A percentile compares a stretch with the other conserved stretches of the same genome.
Evolutionary conservation across 768 basidiomycete genomes (phyloP).

Genomic region (Suillus sp.): DNA sequence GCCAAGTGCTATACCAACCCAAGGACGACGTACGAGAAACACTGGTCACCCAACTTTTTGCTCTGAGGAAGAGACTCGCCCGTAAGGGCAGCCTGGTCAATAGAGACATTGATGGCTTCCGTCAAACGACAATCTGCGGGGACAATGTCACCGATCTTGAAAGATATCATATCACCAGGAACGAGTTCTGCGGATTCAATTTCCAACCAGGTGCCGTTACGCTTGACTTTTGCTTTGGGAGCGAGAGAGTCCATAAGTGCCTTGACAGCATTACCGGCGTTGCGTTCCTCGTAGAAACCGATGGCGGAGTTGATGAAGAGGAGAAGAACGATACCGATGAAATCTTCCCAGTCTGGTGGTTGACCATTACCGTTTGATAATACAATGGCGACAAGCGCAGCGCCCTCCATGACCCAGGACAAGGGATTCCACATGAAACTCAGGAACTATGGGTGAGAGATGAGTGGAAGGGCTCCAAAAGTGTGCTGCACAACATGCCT

Average conservation of each 20-base stretch:
- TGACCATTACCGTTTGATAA: constrained; percentile 88
- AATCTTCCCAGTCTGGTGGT: constrained; percentile 97
- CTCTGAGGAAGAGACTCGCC: constrained; percentile 93
- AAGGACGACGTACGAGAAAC: constrained; percentile 83
- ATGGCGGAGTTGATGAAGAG: constrained; percentile 94
- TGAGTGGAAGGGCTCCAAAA: not conserved
- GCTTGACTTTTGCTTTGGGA: constrained; percentile 94
- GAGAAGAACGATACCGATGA: constrained; percentile 92
- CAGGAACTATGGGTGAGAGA: constrained; percentile 57
- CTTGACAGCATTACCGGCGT: constrained; percentile 98
- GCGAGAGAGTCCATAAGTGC: constrained; percentile 99
- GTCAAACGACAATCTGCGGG: constrained; percentile 97
- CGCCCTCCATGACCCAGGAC: constrained; percentile 99
- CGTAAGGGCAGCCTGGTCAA: constrained; percentile 97
- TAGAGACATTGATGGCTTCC: constrained; percentile 96
- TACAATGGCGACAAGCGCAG: constrained; percentile 90
- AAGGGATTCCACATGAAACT: constrained; percentile 99
- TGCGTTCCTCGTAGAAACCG: constrained; percentile 97
- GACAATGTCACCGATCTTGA: constrained; percentile 99
- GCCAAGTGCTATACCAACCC: constrained; percentile 13
- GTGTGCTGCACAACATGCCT: constrained; percentile 47
- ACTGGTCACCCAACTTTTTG: constrained; percentile 95
- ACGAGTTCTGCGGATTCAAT: constrained; percentile 90
- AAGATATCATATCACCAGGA: constrained; percentile 93
- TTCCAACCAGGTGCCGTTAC: constrained; percentile 82